Conservation (phyloP, 2,329 filamentous ascomycete species). For the Aspergillus sp. region DNA sequence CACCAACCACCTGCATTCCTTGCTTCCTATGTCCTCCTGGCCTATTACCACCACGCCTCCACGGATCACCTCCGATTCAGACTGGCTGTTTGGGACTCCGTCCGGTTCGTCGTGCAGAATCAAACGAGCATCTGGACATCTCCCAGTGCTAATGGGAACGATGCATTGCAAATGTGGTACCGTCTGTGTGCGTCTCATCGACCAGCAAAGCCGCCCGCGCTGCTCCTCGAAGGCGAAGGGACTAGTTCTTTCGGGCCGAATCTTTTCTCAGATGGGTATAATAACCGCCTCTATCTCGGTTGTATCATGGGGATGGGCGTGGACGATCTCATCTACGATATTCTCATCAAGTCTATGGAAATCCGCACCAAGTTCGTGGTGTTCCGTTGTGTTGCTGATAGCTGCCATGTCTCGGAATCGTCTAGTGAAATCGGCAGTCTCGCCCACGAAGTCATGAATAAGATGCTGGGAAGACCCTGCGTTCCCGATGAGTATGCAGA, state of each 20-base stretch:
- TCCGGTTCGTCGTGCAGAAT: conserved; percentile 5
- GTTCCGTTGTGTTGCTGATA: conserved; percentile 8
- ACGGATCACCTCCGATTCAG: conserved; percentile 7
- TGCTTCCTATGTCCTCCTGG: conserved; percentile 3
- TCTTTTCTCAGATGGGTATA: conserved; percentile 2
- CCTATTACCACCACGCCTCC: conserved; percentile 11
- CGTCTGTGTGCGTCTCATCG: conserved; percentile 13
- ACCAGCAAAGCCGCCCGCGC: conserved; percentile 9
- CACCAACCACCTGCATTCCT: conserved; percentile 1
- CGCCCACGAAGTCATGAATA: conserved; percentile 3
- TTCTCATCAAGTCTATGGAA: conserved; percentile 14
- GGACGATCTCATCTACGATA: conserved; percentile 17
- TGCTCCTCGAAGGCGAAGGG: conserved; percentile 12
- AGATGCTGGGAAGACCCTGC: conserved; percentile 3
- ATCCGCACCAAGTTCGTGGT: conserved; percentile 10
- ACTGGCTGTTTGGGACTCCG: conserved; percentile 6
- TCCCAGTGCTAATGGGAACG: neutral
- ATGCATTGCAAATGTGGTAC: conserved; percentile 15
- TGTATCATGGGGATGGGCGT: conserved; percentile 11
- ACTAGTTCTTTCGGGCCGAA: conserved; percentile 5
- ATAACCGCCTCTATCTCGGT: conserved; percentile 9
- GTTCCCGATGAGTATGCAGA: conserved; percentile 4
- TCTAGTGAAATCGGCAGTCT: conserved; percentile 3
- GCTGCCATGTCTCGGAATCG: conserved; percentile 1
- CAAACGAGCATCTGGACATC: neutral